Evolutionary conservation across 1,284 basidiomycete genomes (phyloP).

Genomic region (Trichosporon inkin): DNA sequence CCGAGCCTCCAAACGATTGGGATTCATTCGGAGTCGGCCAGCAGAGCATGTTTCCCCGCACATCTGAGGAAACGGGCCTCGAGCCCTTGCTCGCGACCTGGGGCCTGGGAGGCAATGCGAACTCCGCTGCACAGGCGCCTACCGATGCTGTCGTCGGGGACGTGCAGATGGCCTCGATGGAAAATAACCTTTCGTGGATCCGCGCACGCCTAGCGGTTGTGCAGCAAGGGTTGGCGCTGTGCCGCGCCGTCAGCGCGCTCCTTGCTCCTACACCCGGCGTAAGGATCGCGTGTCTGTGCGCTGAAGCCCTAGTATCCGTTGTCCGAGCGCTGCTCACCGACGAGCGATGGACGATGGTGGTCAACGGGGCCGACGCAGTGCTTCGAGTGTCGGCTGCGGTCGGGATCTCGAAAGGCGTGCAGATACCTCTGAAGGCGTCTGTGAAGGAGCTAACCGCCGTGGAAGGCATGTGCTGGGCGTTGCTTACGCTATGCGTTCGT

Average conservation of each 20-base stretch:
- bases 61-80: constrained; percentile 40
- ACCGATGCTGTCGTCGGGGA: neutral
- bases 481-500: neutral
- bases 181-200: neutral
- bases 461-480: neutral
- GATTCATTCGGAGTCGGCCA: constrained; percentile 37
- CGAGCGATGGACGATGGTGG: neutral
- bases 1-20: constrained; percentile 31
- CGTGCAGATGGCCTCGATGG: neutral
- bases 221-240: neutral
- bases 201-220: neutral
- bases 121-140: neutral
- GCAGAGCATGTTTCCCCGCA: constrained; percentile 40
- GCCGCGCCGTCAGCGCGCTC: neutral
- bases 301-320: neutral
- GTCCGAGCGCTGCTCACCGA: neutral
- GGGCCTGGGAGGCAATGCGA: constrained; percentile 26
- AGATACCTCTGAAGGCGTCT: neutral
- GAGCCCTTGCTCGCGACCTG: constrained; percentile 41
- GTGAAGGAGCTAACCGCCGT: neutral
- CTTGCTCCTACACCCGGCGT: neutral
- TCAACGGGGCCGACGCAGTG: neutral
- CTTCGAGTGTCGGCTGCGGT: neutral
- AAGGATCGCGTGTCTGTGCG: neutral
- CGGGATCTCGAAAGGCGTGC: neutral